Percentiles rank a stretch among this genome's conserved stretches.
phyloP scores from a whole-genome alignment of 768 basidiomycete genomes.

The Amanita jacksonii region DNA sequence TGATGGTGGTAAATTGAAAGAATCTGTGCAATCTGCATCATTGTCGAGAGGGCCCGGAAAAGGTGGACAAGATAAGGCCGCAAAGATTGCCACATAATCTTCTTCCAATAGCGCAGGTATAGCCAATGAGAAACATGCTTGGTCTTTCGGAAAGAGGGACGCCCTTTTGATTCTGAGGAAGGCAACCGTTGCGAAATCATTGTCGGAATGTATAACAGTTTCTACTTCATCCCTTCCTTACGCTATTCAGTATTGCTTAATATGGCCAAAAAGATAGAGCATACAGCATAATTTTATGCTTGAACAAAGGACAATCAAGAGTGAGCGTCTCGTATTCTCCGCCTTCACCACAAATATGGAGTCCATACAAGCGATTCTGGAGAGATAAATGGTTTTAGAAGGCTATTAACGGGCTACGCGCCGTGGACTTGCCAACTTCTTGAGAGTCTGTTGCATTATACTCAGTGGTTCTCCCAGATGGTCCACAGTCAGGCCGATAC shows the following conservation, averaged over 20 bases:
- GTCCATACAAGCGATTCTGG: constrained; percentile 75
- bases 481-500: constrained; percentile 70
- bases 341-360: constrained; percentile 94
- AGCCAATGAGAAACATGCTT: constrained; percentile 13
- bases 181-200: constrained; percentile 83
- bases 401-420: neutral
- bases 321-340: constrained; percentile 97
- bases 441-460: constrained; percentile 65
- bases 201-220: constrained; percentile 70
- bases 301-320: constrained; percentile 83
- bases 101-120: constrained; percentile 50
- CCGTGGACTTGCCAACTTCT: constrained; percentile 48
- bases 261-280: constrained; percentile 14
- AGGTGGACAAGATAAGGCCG: neutral
- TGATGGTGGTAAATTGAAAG: neutral
- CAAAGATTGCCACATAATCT: constrained; percentile 19
- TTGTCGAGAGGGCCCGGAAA: neutral
- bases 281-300: constrained; percentile 61
- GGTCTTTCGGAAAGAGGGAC: constrained; percentile 44
- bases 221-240: constrained; percentile 55
- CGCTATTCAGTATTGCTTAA: constrained; percentile 5
- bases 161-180: constrained; percentile 77
- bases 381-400: neutral
- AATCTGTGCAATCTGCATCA: constrained; percentile 5
- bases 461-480: constrained; percentile 74